Evolutionary conservation across 345 rosid genomes (phyloP).

Genomic region (Nephelium lappaceum): DNA sequence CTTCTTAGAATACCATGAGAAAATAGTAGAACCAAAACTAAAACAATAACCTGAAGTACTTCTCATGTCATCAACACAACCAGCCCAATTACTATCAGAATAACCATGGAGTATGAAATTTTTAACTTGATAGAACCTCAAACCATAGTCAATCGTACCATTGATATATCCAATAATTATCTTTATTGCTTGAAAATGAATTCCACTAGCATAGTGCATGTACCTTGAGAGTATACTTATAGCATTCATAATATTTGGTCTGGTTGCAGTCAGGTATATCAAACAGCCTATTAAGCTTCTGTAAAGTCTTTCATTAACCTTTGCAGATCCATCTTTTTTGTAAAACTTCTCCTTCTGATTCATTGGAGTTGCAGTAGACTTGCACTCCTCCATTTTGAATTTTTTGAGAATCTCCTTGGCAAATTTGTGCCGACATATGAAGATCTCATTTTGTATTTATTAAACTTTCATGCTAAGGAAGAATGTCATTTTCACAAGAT

Average conservation of each 20-base stretch:
- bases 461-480: neutral
- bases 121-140: neutral
- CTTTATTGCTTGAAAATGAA: conserved; percentile 1
- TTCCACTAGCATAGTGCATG: neutral
- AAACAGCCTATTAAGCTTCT: neutral
- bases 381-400: neutral
- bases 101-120: neutral
- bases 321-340: neutral
- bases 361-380: neutral
- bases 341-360: neutral
- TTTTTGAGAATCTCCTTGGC: neutral
- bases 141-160: neutral
- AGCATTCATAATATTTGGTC: neutral
- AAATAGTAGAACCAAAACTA: neutral
- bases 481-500: too few relatives aligned
- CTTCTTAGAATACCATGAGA: conserved; percentile 22
- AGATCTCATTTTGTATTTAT: neutral
- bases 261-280: neutral
- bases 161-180: conserved; percentile 4
- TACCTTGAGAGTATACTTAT: conserved; percentile 9
- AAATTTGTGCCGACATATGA: neutral
- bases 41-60: too few relatives aligned
- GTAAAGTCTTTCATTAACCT: neutral
- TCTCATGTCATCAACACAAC: too few relatives aligned
- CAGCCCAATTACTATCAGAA: neutral